Conservation (phyloP, 148 eudicot genomes). For the Limonium bicolor region DNA sequence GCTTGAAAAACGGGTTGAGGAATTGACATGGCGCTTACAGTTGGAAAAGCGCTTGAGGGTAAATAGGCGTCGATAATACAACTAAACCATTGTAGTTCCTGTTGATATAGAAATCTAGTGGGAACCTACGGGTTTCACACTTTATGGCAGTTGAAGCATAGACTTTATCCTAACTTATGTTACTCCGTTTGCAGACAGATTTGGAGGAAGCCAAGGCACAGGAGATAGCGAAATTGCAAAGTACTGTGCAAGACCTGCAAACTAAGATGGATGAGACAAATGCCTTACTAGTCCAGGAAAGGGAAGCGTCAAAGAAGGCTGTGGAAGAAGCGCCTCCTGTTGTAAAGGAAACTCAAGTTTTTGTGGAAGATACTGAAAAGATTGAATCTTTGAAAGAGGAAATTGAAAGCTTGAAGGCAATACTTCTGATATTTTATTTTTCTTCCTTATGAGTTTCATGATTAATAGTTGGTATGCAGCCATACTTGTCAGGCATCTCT, state of each 20-base stretch:
- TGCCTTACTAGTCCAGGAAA: slow-evolving; percentile 53
- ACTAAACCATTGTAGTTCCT: too few relatives aligned
- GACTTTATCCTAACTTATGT: slow-evolving; percentile 8
- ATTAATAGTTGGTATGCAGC: neutral
- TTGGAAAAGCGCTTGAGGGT: slow-evolving; percentile 93
- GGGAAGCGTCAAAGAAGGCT: slow-evolving; percentile 65
- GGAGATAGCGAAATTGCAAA: slow-evolving; percentile 59
- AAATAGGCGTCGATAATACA: too few relatives aligned
- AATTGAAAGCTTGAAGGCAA: slow-evolving; percentile 60
- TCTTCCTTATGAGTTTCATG: neutral
- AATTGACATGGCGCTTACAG: slow-evolving; percentile 90
- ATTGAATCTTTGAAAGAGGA: slow-evolving; percentile 47
- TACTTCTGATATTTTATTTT: neutral
- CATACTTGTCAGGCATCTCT: too few relatives aligned
- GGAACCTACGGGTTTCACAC: slow-evolving; percentile 1
- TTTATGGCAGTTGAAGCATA: neutral
- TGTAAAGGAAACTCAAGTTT: slow-evolving; percentile 73
- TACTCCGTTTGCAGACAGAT: slow-evolving; percentile 51
- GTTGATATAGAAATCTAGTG: too few relatives aligned
- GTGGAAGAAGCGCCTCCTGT: slow-evolving; percentile 85
- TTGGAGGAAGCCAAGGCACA: slow-evolving; percentile 81
- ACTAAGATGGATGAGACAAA: slow-evolving; percentile 50
- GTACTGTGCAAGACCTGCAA: slow-evolving; percentile 51
- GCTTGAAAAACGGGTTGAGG: slow-evolving; percentile 90
- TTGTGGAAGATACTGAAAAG: slow-evolving; percentile 79